Percentiles rank a stretch among this genome's conserved stretches.
Conservation (phyloP, 2,329 filamentous ascomycete species). For the Podosphaera xanthii region DNA sequence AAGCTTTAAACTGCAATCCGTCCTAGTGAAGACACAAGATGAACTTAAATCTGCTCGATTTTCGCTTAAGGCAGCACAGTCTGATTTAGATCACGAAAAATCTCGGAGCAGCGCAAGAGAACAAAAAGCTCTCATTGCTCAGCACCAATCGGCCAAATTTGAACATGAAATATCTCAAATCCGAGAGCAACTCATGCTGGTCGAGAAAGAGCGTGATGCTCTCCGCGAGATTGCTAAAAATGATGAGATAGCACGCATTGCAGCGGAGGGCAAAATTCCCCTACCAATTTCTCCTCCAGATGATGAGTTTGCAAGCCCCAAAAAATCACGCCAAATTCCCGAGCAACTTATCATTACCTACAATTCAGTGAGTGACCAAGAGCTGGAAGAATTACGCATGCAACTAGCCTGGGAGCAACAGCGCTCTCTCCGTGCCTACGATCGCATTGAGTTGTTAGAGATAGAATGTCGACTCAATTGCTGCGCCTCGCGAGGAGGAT, state of each 20-base stretch:
- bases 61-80: conserved; percentile 29
- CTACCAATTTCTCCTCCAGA: conserved; percentile 32
- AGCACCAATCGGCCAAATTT: conserved; percentile 39
- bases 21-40: conserved; percentile 47
- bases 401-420: conserved; percentile 25
- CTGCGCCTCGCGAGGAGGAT: conserved; percentile 29
- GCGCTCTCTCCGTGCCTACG: conserved; percentile 43
- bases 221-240: conserved; percentile 50
- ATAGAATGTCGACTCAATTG: conserved; percentile 48
- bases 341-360: conserved; percentile 28
- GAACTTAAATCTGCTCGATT: conserved; percentile 40
- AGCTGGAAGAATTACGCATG: conserved; percentile 22
- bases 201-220: conserved; percentile 54
- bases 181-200: conserved; percentile 35
- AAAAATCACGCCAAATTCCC: conserved; percentile 24
- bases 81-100: conserved; percentile 38
- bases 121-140: conserved; percentile 44
- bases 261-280: conserved; percentile 46
- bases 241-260: conserved; percentile 49
- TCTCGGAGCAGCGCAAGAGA: conserved; percentile 36
- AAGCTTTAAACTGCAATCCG: conserved; percentile 50
- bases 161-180: conserved; percentile 45
- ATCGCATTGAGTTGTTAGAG: conserved; percentile 54
- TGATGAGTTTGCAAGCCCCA: conserved; percentile 40
- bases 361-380: conserved; percentile 26